Percentiles rank a stretch among this genome's conserved stretches.
Evolutionary conservation across 2,329 filamentous ascomycete genomes (phyloP).

Genomic region (Xylariales sp.): DNA sequence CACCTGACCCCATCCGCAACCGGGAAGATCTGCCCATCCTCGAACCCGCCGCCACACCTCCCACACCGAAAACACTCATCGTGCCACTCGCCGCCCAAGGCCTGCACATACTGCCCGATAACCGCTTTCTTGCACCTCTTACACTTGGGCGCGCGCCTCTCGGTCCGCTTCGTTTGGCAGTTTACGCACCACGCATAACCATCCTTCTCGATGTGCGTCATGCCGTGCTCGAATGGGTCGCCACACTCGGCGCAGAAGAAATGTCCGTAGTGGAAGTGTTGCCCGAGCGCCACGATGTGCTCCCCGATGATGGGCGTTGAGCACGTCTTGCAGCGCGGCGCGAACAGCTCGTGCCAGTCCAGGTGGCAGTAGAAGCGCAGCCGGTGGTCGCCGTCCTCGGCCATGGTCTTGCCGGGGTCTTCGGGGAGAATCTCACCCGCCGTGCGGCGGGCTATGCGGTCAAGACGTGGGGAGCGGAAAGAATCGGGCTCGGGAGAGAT

Average conservation of each 20-base stretch:
- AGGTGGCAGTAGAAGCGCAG: slow-evolving; percentile 93
- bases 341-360: slow-evolving; percentile 96
- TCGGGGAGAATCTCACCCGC: slow-evolving; percentile 57
- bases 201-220: slow-evolving; percentile 83
- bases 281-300: slow-evolving; percentile 86
- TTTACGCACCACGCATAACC: slow-evolving; percentile 95
- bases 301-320: slow-evolving; percentile 95
- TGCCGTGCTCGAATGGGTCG: slow-evolving; percentile 76
- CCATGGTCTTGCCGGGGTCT: slow-evolving; percentile 57
- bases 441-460: slow-evolving; percentile 62
- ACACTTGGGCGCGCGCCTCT: slow-evolving; percentile 84
- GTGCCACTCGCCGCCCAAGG: slow-evolving; percentile 91
- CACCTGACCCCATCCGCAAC: slow-evolving; percentile 55
- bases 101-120: slow-evolving; percentile 83
- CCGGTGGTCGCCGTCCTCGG: slow-evolving; percentile 67
- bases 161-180: slow-evolving; percentile 89
- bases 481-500: slow-evolving; percentile 88
- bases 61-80: slow-evolving; percentile 83
- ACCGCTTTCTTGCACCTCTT: slow-evolving; percentile 79
- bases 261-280: slow-evolving; percentile 96
- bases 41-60: slow-evolving; percentile 54
- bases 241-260: slow-evolving; percentile 99
- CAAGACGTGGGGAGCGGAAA: slow-evolving; percentile 65
- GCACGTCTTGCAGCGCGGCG: slow-evolving; percentile 91
- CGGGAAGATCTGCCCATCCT: slow-evolving; percentile 62